Evolutionary conservation across 177 flowering plant species (phyloP).

Genomic region (Vitis hybrid): DNA sequence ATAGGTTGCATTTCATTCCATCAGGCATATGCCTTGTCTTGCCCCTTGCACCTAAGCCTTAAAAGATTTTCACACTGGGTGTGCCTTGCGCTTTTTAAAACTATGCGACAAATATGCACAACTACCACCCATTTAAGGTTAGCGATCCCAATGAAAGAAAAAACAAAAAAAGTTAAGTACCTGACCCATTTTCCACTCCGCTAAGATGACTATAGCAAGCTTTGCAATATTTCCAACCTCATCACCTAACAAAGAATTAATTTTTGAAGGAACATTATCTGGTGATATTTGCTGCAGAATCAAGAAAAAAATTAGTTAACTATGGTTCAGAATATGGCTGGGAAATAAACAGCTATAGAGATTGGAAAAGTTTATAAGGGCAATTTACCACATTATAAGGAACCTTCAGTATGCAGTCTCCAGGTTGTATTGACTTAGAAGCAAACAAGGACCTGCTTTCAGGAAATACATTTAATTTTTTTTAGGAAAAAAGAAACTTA

Average conservation of each 20-base stretch:
- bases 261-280: conserved; percentile 49
- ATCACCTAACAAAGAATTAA: conserved; percentile 40
- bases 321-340: not conserved
- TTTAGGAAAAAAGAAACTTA: not conserved
- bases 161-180: conserved; percentile 25
- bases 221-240: conserved; percentile 50
- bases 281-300: conserved; percentile 67
- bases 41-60: too few relatives aligned
- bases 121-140: not conserved
- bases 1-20: too few relatives aligned
- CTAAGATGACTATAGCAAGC: conserved; percentile 65
- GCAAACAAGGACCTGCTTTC: conserved; percentile 56
- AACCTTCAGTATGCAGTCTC: conserved; percentile 73
- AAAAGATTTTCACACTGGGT: too few relatives aligned
- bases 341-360: not conserved
- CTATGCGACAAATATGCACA: not conserved
- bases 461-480: not conserved
- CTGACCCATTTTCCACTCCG: conserved; percentile 65
- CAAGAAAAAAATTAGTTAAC: not conserved
- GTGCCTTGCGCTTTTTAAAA: too few relatives aligned
- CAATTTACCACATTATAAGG: conserved; percentile 64
- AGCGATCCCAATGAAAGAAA: not conserved
- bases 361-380: not conserved
- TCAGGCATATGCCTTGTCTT: too few relatives aligned
- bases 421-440: conserved; percentile 45